A percentile compares a stretch with the other conserved stretches of the same genome.
These are phyloP conservation scores for Yamagishiella unicocca DNA, from an alignment of 139 green algal species.

Conservation along the genomic window DNA sequence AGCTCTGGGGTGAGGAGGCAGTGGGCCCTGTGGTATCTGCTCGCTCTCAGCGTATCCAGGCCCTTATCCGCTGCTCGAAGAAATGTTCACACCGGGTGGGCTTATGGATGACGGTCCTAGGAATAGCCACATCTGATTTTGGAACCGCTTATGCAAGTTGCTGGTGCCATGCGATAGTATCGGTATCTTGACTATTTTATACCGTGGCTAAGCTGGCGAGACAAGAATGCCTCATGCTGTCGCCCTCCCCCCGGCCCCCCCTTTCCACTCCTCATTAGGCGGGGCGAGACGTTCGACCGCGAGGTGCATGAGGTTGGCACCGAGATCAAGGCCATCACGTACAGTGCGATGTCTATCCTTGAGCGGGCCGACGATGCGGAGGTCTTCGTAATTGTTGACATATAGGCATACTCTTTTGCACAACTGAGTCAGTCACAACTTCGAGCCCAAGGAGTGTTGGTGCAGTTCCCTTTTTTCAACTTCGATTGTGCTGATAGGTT, in stretches of 20 bases:
- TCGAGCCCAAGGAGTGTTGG: too few species aligned
- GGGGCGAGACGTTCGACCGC: conserved; percentile 79
- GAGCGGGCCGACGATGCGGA: conserved; percentile 73
- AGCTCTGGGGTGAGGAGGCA: background rate
- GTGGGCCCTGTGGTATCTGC: background rate
- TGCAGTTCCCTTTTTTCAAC: too few species aligned
- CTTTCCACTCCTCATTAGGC: conserved; percentile 2
- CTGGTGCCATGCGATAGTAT: too few species aligned
- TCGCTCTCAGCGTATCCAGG: too few species aligned
- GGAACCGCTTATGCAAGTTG: too few species aligned
- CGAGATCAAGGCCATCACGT: conserved; percentile 94
- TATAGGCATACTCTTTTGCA: conserved; percentile 60
- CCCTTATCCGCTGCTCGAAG: background rate
- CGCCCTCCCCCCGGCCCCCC: background rate
- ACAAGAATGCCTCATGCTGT: too few species aligned
- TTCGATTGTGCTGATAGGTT: too few species aligned
- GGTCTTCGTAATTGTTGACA: conserved; percentile 93
- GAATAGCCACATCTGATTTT: too few species aligned
- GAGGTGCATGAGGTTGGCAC: conserved; percentile 76
- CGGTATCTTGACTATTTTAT: too few species aligned
- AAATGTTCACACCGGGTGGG: background rate
- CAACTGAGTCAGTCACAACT: too few species aligned
- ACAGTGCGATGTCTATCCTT: conserved; percentile 87
- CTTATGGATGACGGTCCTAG: too few species aligned
- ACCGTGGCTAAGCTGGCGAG: too few species aligned